phyloP scores from a whole-genome alignment of 139 green algal genomes.

The Auxenochlorella pyrenoidosa region DNA sequence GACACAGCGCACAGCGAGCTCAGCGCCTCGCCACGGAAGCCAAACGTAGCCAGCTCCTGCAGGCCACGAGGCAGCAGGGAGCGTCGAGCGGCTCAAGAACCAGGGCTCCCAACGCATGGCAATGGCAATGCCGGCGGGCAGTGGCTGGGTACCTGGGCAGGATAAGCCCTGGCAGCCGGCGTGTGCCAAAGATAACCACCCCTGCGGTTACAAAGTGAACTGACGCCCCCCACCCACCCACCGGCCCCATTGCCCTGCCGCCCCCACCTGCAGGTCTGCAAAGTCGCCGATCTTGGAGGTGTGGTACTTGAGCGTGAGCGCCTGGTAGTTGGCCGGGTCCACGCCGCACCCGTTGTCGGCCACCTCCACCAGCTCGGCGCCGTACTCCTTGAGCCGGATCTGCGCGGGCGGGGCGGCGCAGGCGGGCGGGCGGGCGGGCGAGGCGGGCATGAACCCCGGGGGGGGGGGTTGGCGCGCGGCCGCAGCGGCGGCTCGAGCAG shows the following conservation, averaged over 20 bases:
- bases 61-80: not conserved
- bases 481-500: not conserved
- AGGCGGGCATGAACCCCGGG: not conserved
- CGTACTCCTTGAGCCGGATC: conserved; percentile 90
- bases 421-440: not conserved
- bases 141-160: not conserved
- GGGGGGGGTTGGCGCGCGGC: not conserved
- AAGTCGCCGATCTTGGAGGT: conserved; percentile 95
- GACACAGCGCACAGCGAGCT: conserved; percentile 89
- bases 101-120: no score
- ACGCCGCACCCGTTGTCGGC: conserved; percentile 95
- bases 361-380: conserved; percentile 91
- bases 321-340: conserved; percentile 67
- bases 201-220: no score
- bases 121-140: no score
- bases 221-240: no score
- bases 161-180: not conserved
- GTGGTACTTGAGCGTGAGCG: conserved; percentile 93
- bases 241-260: no score
- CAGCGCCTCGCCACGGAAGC: conserved; percentile 96
- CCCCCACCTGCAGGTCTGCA: conserved; percentile 76
- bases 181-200: not conserved
- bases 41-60: conserved; percentile 88
- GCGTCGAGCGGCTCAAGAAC: no score
- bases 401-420: conserved; percentile 23